These are phyloP conservation scores for Aegle marmelos DNA, from an alignment of 345 rosid species.

Conservation along the genomic window DNA sequence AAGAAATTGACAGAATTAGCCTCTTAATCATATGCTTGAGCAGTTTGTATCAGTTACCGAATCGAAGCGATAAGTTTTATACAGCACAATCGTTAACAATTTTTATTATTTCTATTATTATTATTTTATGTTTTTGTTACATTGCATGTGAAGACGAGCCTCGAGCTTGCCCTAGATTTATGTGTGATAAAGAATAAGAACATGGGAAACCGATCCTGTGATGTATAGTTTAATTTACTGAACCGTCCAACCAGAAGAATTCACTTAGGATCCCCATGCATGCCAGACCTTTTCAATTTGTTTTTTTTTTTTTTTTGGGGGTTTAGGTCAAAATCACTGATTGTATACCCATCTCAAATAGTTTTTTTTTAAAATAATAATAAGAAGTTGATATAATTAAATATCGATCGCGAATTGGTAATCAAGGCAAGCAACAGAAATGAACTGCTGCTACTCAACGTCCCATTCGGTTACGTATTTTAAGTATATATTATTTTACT, in stretches of 20 bases:
- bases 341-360: too few relatives aligned
- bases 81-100: too few relatives aligned
- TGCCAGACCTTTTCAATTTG: not conserved
- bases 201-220: not conserved
- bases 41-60: not conserved
- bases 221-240: not conserved
- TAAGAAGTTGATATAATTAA: too few relatives aligned
- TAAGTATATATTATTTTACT: too few relatives aligned
- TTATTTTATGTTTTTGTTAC: too few relatives aligned
- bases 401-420: not conserved
- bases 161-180: not conserved
- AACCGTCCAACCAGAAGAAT: not conserved
- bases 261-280: constrained; percentile 14
- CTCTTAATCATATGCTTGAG: not conserved
- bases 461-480: too few relatives aligned
- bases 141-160: not conserved
- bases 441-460: not conserved
- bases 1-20: not conserved
- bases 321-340: too few relatives aligned
- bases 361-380: too few relatives aligned
- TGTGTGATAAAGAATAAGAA: not conserved
- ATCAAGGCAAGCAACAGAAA: not conserved
- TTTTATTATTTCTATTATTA: too few relatives aligned
- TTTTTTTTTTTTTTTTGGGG: not conserved
- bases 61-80: too few relatives aligned